Evolutionary conservation across 371 early-diverging fungal species (phyloP).

Genomic region (Capillidium heterosporum): DNA sequence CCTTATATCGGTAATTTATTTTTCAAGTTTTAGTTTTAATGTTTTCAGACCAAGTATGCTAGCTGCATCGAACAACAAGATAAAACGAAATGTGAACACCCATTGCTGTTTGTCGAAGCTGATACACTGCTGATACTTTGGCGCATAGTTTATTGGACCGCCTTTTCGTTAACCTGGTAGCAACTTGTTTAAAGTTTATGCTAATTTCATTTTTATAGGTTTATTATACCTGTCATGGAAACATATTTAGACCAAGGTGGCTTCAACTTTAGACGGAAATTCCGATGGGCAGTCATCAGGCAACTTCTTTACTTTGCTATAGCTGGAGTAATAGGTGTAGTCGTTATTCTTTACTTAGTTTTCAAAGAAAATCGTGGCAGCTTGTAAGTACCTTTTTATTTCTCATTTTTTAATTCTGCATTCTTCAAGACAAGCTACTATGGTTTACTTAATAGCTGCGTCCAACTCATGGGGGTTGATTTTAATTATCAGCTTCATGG

Average conservation of each 20-base stretch:
- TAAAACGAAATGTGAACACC: neutral
- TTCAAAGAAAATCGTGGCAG: constrained; percentile 16
- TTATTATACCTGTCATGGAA: constrained; percentile 57
- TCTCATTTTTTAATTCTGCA: neutral
- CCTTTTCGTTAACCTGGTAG: constrained; percentile 63
- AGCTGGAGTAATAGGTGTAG: constrained; percentile 13
- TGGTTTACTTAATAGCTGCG: constrained; percentile 62
- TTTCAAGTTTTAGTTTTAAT: neutral
- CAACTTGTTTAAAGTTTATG: neutral
- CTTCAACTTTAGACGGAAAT: constrained; percentile 26
- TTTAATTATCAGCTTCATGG: constrained; percentile 60
- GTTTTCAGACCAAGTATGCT: neutral
- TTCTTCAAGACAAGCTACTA: constrained; percentile 12
- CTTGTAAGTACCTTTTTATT: neutral
- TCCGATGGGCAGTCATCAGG: constrained; percentile 41
- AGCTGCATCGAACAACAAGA: neutral
- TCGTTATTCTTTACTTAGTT: constrained; percentile 45
- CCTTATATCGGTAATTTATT: neutral
- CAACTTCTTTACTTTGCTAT: constrained; percentile 43
- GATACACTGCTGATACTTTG: constrained; percentile 40
- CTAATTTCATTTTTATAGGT: constrained; percentile 18
- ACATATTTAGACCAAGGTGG: constrained; percentile 64
- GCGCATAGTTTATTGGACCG: constrained; percentile 67
- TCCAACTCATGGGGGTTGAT: constrained; percentile 80
- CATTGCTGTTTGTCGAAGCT: neutral